Conservation (phyloP, 768 basidiomycete species). For the Lactifluus subvellereus region DNA sequence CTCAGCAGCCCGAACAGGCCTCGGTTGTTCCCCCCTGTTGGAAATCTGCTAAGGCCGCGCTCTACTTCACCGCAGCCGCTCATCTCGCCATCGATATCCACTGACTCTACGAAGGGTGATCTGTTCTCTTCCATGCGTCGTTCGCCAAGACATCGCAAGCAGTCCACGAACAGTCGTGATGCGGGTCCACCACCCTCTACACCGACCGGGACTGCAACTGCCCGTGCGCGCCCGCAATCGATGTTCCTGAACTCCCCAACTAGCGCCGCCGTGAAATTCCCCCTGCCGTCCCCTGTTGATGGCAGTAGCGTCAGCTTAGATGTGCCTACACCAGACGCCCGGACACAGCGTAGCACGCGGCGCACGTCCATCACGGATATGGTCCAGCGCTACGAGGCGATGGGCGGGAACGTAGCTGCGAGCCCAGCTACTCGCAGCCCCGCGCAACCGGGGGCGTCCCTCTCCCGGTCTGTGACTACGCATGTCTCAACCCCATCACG, state of each 20-base stretch:
- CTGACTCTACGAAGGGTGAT: slow-evolving; percentile 2
- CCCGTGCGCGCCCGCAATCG: slow-evolving; percentile 63
- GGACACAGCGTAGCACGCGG: slow-evolving; percentile 39
- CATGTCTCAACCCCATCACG: slow-evolving; percentile 4
- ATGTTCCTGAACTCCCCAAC: slow-evolving; percentile 62
- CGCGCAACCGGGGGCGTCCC: neutral
- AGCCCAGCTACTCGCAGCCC: slow-evolving; percentile 10
- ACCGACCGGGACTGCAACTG: neutral
- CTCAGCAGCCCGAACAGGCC: neutral
- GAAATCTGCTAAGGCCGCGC: slow-evolving; percentile 7
- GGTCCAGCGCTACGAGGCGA: slow-evolving; percentile 76
- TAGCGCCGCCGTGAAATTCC: slow-evolving; percentile 35
- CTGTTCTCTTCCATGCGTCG: slow-evolving; percentile 1
- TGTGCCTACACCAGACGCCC: slow-evolving; percentile 43
- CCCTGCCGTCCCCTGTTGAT: neutral
- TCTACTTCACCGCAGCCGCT: slow-evolving; percentile 19
- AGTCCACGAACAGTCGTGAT: slow-evolving; percentile 16
- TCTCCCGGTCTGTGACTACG: slow-evolving; percentile 4
- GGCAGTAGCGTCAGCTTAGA: slow-evolving; percentile 30
- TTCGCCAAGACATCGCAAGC: slow-evolving; percentile 17
- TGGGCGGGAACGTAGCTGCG: slow-evolving; percentile 32
- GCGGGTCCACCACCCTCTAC: slow-evolving; percentile 4
- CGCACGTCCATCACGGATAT: slow-evolving; percentile 82
- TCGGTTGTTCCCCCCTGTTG: slow-evolving; percentile 7
- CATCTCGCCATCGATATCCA: slow-evolving; percentile 12